A percentile compares a stretch with the other conserved stretches of the same genome.
Evolutionary conservation across 2,329 filamentous ascomycete species (phyloP).

Genomic region (Cryphonectria carpinicola): DNA sequence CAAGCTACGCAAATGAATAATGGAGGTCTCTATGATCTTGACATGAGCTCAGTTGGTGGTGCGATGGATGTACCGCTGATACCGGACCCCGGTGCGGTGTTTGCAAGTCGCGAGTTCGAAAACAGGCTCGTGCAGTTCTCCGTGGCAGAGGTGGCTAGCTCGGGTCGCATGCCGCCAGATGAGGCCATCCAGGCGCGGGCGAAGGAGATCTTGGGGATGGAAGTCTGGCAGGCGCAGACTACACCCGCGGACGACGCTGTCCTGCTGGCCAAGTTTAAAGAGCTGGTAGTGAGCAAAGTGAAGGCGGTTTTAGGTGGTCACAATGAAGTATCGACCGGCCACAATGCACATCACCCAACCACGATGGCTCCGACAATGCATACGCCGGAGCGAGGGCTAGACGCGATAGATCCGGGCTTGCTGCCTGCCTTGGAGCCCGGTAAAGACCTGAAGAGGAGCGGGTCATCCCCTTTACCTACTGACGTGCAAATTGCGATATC

Average conservation of each 20-base stretch:
- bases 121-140: constrained; percentile 56
- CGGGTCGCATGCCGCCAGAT: constrained; percentile 52
- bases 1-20: constrained; percentile 21
- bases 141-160: constrained; percentile 42
- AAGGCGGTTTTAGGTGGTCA: constrained; percentile 22
- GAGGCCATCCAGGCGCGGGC: constrained; percentile 51
- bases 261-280: constrained; percentile 59
- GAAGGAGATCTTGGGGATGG: constrained; percentile 49
- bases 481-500: constrained; percentile 27
- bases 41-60: background rate
- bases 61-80: background rate
- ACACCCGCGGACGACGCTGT: constrained; percentile 60
- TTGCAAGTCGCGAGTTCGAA: constrained; percentile 64
- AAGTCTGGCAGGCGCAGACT: constrained; percentile 34
- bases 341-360: background rate
- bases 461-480: constrained; percentile 14
- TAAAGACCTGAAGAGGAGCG: constrained; percentile 12
- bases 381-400: constrained; percentile 23
- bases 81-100: constrained; percentile 48
- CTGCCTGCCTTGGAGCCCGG: constrained; percentile 18
- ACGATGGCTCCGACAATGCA: constrained; percentile 4
- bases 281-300: constrained; percentile 43
- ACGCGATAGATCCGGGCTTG: constrained; percentile 26
- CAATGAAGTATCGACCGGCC: constrained; percentile 4
- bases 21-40: background rate